Percentiles rank a stretch among this genome's conserved stretches.
These are phyloP conservation scores for Daedaleopsis sinensis DNA, from an alignment of 768 basidiomycete species.

Conservation along the genomic window DNA sequence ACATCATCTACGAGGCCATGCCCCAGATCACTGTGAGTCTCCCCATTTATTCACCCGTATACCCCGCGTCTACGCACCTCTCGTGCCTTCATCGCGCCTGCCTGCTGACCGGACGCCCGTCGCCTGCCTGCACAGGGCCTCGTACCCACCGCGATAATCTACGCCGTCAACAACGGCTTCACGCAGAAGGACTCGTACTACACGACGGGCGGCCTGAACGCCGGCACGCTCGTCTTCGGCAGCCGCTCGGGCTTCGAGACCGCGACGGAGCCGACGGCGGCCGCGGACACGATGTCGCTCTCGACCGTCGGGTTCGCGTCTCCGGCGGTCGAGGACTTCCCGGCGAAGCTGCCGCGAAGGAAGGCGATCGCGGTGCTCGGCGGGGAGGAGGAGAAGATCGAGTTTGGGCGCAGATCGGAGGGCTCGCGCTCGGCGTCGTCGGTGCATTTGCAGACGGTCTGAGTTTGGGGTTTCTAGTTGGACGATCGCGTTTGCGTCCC, in stretches of 20 bases:
- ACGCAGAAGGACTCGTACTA: conserved; percentile 1
- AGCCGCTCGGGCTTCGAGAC: not conserved
- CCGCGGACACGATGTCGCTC: not conserved
- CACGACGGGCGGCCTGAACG: not conserved
- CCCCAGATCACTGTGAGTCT: conserved; percentile 18
- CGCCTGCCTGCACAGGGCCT: conserved; percentile 3
- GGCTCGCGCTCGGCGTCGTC: no score
- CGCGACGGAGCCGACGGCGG: conserved; percentile 1
- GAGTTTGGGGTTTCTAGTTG: no score
- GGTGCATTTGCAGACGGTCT: no score
- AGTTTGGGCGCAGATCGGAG: not conserved
- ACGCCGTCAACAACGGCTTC: conserved; percentile 13
- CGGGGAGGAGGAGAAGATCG: not conserved
- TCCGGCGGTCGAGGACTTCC: not conserved
- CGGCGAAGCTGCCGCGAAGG: not conserved
- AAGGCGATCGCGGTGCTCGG: no score
- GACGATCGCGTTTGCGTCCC: no score
- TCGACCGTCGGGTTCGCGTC: conserved; percentile 1
- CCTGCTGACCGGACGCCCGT: not conserved
- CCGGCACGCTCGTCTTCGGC: not conserved
- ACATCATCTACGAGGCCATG: conserved; percentile 20
- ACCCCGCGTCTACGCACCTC: not conserved
- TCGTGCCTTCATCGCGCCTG: not conserved
- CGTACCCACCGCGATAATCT: conserved; percentile 13
- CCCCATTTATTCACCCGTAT: not conserved